phyloP scores from a whole-genome alignment of 768 basidiomycete genomes.

The Russula dissimulans region DNA sequence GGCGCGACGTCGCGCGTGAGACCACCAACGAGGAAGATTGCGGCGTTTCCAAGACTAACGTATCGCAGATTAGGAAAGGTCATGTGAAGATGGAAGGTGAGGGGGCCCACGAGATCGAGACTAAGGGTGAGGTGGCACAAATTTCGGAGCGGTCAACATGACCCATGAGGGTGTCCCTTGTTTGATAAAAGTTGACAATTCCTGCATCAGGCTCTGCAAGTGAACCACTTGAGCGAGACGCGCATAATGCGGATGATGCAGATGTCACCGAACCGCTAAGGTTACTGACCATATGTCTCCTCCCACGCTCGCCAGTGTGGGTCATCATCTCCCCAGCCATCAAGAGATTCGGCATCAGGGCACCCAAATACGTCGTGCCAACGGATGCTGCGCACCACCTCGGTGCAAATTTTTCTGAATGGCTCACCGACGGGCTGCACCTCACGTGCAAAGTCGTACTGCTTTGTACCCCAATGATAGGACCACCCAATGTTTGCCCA shows the following conservation, averaged over 20 bases:
- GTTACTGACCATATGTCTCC: conserved; percentile 60
- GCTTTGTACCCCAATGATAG: conserved; percentile 96
- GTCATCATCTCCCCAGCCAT: conserved; percentile 43
- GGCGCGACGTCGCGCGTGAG: conserved; percentile 69
- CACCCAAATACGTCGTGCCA: conserved; percentile 60
- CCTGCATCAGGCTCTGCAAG: conserved; percentile 84
- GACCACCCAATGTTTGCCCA: conserved; percentile 97
- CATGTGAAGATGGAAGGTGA: neutral
- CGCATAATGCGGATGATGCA: neutral
- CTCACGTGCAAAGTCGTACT: conserved; percentile 78
- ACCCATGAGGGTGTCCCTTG: conserved; percentile 89
- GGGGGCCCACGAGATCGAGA: conserved; percentile 77
- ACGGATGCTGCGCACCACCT: conserved; percentile 50
- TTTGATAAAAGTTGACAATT: conserved; percentile 93
- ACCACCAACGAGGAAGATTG: conserved; percentile 85
- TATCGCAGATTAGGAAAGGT: neutral
- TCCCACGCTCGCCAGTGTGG: conserved; percentile 69
- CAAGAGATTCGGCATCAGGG: conserved; percentile 18
- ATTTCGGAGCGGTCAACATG: conserved; percentile 97
- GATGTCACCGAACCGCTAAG: neutral
- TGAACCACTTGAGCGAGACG: neutral
- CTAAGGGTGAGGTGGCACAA: conserved; percentile 83
- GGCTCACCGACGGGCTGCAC: conserved; percentile 51
- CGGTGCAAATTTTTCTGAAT: conserved; percentile 49
- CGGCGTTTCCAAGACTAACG: conserved; percentile 74